Conservation (phyloP, 179 eudicot genomes). For the Nepenthes alata region DNA sequence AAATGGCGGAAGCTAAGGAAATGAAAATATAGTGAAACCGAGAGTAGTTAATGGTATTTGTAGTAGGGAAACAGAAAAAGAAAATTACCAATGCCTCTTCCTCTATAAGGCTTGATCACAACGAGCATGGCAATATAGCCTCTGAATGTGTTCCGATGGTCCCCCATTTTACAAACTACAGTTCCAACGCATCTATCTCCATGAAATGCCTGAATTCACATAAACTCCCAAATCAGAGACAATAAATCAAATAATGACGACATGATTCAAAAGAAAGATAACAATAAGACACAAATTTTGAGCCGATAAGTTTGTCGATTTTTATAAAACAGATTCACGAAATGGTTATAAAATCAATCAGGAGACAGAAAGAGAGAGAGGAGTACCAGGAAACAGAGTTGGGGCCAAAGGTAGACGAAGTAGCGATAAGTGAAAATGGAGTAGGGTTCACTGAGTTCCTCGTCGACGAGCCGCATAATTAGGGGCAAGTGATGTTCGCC, state of each 20-base stretch:
- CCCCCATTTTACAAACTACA: slow-evolving; percentile 95
- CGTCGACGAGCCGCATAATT: slow-evolving; percentile 85
- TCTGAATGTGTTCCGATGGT: slow-evolving; percentile 71
- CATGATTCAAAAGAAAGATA: background rate
- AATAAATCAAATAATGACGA: background rate
- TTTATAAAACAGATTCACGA: too few species aligned
- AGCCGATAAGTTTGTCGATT: too few species aligned
- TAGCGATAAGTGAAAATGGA: slow-evolving; percentile 97
- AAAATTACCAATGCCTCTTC: slow-evolving; percentile 67
- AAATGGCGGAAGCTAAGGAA: too few species aligned
- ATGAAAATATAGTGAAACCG: too few species aligned
- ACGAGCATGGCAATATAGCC: slow-evolving; percentile 99
- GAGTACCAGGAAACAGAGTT: slow-evolving; percentile 56
- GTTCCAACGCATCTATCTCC: slow-evolving; percentile 85
- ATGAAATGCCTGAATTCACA: slow-evolving; percentile 62
- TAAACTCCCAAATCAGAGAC: background rate
- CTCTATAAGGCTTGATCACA: slow-evolving; percentile 77
- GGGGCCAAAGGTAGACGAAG: slow-evolving; percentile 97
- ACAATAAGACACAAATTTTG: background rate
- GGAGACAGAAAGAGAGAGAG: too few species aligned
- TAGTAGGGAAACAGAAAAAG: too few species aligned
- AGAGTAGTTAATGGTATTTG: too few species aligned
- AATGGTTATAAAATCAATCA: too few species aligned
- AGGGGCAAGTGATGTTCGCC: slow-evolving; percentile 90
- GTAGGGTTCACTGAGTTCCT: slow-evolving; percentile 93